These are phyloP conservation scores for Hypoxylon sp. DNA, from an alignment of 2,329 filamentous ascomycete species.

Conservation along the genomic window DNA sequence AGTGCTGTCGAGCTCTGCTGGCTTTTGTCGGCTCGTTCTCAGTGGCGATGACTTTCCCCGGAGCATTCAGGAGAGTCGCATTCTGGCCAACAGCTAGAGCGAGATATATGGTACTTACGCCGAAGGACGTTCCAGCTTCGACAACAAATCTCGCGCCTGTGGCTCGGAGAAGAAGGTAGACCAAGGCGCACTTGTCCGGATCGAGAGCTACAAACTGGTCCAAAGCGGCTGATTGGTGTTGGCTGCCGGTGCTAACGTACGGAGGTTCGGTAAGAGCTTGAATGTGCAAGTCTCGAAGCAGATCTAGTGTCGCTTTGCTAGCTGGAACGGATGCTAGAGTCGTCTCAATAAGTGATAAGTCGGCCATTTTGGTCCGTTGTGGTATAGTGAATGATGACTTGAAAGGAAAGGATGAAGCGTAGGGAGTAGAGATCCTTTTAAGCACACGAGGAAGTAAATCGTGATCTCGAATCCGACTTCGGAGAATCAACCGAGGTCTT, in stretches of 20 bases:
- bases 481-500: neutral
- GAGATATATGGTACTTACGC: constrained; percentile 72
- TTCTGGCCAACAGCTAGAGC: constrained; percentile 67
- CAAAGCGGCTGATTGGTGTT: constrained; percentile 16
- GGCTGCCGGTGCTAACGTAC: constrained; percentile 45
- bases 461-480: neutral
- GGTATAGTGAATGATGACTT: neutral
- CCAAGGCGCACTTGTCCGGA: constrained; percentile 66
- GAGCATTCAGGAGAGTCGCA: constrained; percentile 35
- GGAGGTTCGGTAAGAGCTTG: constrained; percentile 47
- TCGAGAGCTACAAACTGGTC: constrained; percentile 68
- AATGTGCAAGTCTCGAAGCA: constrained; percentile 50
- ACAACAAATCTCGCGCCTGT: constrained; percentile 64
- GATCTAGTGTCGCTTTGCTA: constrained; percentile 41
- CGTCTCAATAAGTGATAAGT: constrained; percentile 43
- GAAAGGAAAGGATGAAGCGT: neutral
- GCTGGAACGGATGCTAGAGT: constrained; percentile 49
- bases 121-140: constrained; percentile 71
- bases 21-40: constrained; percentile 70
- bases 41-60: constrained; percentile 67
- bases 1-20: constrained; percentile 60
- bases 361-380: neutral
- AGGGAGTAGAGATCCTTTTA: neutral
- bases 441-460: neutral
- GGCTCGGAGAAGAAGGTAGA: constrained; percentile 65